phyloP scores from a whole-genome alignment of 176 grass and related monocot species.

The Bromus sterilis region DNA sequence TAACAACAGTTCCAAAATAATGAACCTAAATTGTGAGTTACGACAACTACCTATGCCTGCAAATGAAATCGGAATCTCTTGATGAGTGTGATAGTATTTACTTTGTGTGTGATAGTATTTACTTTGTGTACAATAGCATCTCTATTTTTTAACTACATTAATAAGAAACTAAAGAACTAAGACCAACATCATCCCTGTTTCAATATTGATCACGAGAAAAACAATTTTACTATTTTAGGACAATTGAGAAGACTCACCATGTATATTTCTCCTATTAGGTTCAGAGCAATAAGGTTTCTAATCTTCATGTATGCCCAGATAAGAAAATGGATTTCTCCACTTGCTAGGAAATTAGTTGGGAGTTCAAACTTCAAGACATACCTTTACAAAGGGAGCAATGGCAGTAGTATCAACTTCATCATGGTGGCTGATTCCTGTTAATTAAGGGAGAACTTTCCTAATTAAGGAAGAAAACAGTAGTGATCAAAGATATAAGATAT shows the following conservation, averaged over 20 bases:
- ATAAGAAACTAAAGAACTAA: not conserved
- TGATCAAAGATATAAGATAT: not conserved
- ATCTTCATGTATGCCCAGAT: not conserved
- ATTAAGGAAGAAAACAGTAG: not conserved
- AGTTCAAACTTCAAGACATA: constrained; percentile 32
- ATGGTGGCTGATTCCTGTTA: constrained; percentile 67
- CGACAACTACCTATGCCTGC: not conserved
- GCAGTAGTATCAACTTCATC: constrained; percentile 49
- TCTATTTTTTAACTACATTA: not conserved
- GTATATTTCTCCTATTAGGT: not conserved
- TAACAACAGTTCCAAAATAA: not conserved
- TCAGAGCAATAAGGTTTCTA: not conserved
- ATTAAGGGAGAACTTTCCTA: constrained; percentile 18
- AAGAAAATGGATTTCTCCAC: not conserved
- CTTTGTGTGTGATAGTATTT: not conserved
- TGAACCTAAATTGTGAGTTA: not conserved
- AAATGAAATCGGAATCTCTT: not conserved
- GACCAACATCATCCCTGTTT: not conserved
- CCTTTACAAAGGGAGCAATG: constrained; percentile 66
- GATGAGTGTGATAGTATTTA: not conserved
- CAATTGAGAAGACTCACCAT: not conserved
- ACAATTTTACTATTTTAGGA: not conserved
- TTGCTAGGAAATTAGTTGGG: not conserved
- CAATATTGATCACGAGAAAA: not conserved
- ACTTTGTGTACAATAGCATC: not conserved